These are phyloP conservation scores for Microstroma glucosiphilum DNA, from an alignment of 1,284 basidiomycete genomes.

Conservation along the genomic window DNA sequence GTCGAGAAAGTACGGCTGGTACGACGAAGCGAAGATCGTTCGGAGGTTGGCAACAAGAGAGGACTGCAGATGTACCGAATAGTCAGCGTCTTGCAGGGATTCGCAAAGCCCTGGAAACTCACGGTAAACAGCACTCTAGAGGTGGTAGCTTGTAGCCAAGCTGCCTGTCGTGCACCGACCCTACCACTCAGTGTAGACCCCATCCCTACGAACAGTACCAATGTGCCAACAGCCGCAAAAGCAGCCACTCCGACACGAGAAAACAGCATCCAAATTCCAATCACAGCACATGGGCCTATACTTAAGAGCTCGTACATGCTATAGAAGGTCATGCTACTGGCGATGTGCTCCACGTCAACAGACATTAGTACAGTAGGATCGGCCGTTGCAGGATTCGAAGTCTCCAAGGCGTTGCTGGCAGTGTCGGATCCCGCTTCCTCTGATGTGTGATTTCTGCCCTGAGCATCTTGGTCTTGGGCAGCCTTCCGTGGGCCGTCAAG, in stretches of 20 bases:
- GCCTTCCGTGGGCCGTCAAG: background rate
- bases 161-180: background rate
- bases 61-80: background rate
- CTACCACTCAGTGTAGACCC: background rate
- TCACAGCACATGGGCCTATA: background rate
- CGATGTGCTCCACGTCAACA: slow-evolving; percentile 2
- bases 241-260: background rate
- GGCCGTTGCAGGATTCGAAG: background rate
- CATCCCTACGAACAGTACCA: background rate
- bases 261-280: background rate
- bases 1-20: background rate
- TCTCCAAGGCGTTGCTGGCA: background rate
- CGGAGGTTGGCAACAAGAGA: background rate
- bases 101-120: background rate
- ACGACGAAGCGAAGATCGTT: background rate
- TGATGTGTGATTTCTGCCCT: background rate
- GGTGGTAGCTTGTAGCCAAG: background rate
- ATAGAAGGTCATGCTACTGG: background rate
- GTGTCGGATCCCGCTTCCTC: background rate
- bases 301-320: background rate
- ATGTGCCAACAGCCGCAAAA: background rate
- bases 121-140: background rate
- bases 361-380: background rate
- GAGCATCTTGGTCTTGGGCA: background rate
- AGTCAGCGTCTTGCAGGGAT: background rate